Conservation (phyloP, 148 eudicot genomes). For the Dianthus caryophyllus region DNA sequence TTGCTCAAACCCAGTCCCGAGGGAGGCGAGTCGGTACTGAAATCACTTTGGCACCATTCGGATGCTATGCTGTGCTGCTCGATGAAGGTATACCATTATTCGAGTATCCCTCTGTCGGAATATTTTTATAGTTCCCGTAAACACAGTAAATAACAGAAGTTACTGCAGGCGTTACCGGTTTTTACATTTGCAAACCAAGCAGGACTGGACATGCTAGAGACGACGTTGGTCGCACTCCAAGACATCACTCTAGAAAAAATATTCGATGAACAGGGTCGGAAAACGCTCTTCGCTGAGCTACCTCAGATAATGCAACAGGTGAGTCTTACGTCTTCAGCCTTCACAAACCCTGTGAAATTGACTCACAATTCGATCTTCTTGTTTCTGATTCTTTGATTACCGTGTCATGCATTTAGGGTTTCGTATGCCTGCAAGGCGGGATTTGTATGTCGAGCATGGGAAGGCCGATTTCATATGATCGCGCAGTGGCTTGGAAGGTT, state of each 20-base stretch:
- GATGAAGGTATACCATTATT: constrained; percentile 47
- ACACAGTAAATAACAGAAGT: constrained; percentile 8
- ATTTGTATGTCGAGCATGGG: constrained; percentile 79
- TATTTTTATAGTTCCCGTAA: not conserved
- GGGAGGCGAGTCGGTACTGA: constrained; percentile 48
- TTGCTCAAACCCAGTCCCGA: constrained; percentile 49
- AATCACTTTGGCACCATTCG: constrained; percentile 53
- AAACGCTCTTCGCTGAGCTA: constrained; percentile 54
- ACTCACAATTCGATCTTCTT: not conserved
- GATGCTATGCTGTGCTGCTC: constrained; percentile 71
- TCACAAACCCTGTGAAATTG: no score
- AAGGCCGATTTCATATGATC: constrained; percentile 62
- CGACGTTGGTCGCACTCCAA: constrained; percentile 70
- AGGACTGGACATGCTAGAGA: constrained; percentile 82
- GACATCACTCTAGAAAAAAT: constrained; percentile 68
- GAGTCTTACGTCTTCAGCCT: not conserved
- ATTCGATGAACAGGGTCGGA: constrained; percentile 59
- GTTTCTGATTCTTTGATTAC: not conserved
- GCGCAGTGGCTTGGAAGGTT: constrained; percentile 87
- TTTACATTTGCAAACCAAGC: constrained; percentile 82
- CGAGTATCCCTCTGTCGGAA: not conserved
- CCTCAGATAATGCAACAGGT: constrained; percentile 93
- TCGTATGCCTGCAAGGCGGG: constrained; percentile 68
- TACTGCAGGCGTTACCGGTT: constrained; percentile 60
- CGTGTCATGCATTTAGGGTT: constrained; percentile 48